These are phyloP conservation scores for Fragaria iinumae DNA, from an alignment of 306 rosid genomes.

Conservation along the genomic window DNA sequence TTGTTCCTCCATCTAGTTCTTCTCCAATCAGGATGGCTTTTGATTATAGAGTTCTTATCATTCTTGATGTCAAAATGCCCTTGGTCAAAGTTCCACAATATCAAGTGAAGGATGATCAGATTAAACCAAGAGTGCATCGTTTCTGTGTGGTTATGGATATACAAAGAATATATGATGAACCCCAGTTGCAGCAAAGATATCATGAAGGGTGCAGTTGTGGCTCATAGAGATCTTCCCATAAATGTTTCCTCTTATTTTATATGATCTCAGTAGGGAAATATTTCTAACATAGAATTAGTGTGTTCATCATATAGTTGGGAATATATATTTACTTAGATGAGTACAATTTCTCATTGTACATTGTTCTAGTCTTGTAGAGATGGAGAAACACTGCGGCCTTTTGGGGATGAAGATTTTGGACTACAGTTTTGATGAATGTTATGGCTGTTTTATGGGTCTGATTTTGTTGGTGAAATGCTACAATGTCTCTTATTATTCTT, in stretches of 20 bases:
- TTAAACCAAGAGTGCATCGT: not conserved
- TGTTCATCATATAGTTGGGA: not conserved
- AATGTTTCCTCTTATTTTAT: not conserved
- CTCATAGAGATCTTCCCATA: not conserved
- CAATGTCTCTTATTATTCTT: not conserved
- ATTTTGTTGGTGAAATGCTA: not conserved
- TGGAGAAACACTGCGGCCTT: not conserved
- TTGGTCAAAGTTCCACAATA: not conserved
- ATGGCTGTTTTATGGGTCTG: not conserved
- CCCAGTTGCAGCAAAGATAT: slow-evolving; percentile 1
- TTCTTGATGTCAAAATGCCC: not conserved
- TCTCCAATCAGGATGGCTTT: not conserved
- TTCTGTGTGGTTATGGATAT: slow-evolving; percentile 8
- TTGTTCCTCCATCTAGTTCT: not conserved
- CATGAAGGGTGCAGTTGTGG: not conserved
- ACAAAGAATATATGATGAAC: not conserved
- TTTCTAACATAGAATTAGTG: not conserved
- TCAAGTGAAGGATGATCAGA: not conserved
- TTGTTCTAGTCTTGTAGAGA: not conserved
- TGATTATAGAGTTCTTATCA: not conserved
- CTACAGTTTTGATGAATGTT: not conserved
- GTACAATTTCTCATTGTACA: not conserved
- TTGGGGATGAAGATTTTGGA: not conserved
- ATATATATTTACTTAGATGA: not conserved
- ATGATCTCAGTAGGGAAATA: not conserved